Evolutionary conservation across 139 green algal genomes (phyloP), one percentile per base, ranked within the genome.

Genomic region (Chlamydomonas sphaeroides): DNA sequence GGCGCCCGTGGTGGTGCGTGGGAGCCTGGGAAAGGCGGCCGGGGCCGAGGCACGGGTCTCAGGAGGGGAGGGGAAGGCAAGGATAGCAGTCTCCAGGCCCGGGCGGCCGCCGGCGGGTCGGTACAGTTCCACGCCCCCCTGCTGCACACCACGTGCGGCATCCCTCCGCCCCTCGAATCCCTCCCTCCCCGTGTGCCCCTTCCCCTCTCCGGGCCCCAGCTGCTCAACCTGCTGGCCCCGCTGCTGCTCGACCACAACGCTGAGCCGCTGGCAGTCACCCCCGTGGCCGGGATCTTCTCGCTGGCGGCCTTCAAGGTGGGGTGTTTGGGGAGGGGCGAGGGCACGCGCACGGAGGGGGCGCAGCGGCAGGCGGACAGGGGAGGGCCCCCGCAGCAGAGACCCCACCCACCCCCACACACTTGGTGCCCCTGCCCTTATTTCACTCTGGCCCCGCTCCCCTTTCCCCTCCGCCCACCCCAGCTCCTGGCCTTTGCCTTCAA

Each of bases 221-320:
- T 63, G 20, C n/a, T 11, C n/a, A 77, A 77, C 68, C 53, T 79
- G 33, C 5, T 68, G 71, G 53, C 25, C 6, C 68, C 68, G 33
- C 30, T 85, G 57, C 25, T 85, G 67, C 68, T 85, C 57, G 68
- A 85, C 41, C 68, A 59, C 7, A 0, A 41, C 15, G 25, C 57
- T 8, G 79, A 85, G 79, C 68, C 67, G 49, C 53, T 85, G 23
- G n/a, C 79, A 4, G 63, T 85, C 57, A 85, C 79, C 0, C 79
- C 79, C 28, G 8, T 85, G 3, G 79, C 41, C 1, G 79, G 79
- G 7, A 30, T 75, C 25, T 79, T 85, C 56, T 85, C 79, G 0
- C 68, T 85, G 53, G 68, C 68, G 2, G 79, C 79, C 14, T 85
- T 85, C 79, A 85, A 85, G 79, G 79, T 70, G 28, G 11, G 68